Evolutionary conservation across 352 stramenopile species (phyloP).

Genomic region (Pythium sp.): DNA sequence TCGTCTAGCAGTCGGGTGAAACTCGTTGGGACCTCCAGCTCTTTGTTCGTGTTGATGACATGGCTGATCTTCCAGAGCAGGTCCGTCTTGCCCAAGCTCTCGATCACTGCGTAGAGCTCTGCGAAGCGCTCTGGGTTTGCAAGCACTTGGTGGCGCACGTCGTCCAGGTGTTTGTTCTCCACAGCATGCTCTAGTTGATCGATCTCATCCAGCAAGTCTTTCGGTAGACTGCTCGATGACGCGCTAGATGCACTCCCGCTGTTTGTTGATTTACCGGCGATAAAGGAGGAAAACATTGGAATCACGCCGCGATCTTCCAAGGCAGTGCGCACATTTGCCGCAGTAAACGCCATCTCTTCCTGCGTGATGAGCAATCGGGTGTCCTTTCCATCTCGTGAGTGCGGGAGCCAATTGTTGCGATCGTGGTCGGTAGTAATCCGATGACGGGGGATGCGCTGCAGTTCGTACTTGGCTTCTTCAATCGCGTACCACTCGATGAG

Average conservation of each 20-base stretch:
- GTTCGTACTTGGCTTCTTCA: conserved; percentile 63
- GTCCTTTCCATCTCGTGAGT: conserved; percentile 57
- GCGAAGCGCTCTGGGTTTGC: conserved; percentile 66
- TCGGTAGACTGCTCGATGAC: conserved; percentile 27
- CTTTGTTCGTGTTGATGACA: conserved; percentile 51
- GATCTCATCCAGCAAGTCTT: conserved; percentile 57
- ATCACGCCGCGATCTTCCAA: conserved; percentile 72
- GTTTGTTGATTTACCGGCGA: background rate
- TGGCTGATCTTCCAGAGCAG: conserved; percentile 77
- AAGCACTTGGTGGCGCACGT: conserved; percentile 25
- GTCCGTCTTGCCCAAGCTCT: conserved; percentile 65
- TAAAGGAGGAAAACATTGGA: conserved; percentile 25
- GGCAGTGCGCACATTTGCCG: conserved; percentile 52
- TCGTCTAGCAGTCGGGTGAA: conserved; percentile 44
- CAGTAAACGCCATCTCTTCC: conserved; percentile 59
- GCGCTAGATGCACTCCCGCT: conserved; percentile 5
- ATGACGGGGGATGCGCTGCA: conserved; percentile 61
- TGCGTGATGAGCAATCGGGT: conserved; percentile 54
- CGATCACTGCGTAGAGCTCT: conserved; percentile 59
- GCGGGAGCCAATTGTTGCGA: conserved; percentile 43
- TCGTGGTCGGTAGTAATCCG: conserved; percentile 61
- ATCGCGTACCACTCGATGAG: conserved; percentile 72
- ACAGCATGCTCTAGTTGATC: conserved; percentile 46
- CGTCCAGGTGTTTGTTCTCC: conserved; percentile 29
- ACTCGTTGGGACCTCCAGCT: conserved; percentile 48